A percentile compares a stretch with the other conserved stretches of the same genome.
These are phyloP conservation scores for Coprinopsis strossmayeri DNA, from an alignment of 768 basidiomycete species.

Conservation along the genomic window DNA sequence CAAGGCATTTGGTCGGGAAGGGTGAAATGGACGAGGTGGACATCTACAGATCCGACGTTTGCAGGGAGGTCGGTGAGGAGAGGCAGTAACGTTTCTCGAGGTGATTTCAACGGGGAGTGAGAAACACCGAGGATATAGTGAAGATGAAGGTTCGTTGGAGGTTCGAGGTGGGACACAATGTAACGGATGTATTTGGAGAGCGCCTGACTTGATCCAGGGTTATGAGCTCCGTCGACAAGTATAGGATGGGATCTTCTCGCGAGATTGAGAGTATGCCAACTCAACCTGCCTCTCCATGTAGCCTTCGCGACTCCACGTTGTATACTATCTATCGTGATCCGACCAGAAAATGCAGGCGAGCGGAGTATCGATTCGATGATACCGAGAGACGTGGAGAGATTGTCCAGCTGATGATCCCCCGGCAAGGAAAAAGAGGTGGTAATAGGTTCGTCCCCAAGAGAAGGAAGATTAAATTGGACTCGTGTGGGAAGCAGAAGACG, in stretches of 20 bases:
- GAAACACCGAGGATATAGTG: constrained; percentile 82
- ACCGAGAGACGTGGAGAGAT: constrained; percentile 62
- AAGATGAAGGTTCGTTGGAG: constrained; percentile 28
- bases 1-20: constrained; percentile 93
- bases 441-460: constrained; percentile 36
- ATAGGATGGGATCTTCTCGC: constrained; percentile 26
- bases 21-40: constrained; percentile 53
- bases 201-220: constrained; percentile 30
- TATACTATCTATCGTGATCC: constrained; percentile 48
- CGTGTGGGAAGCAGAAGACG: constrained; percentile 27
- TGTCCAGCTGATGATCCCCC: constrained; percentile 82
- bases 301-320: constrained; percentile 48
- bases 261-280: constrained; percentile 45
- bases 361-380: constrained; percentile 37
- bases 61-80: constrained; percentile 40
- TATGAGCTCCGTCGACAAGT: constrained; percentile 93
- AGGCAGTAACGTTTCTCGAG: constrained; percentile 61
- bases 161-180: constrained; percentile 4
- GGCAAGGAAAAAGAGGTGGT: constrained; percentile 53
- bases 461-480: constrained; percentile 35
- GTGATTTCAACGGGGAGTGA: constrained; percentile 80
- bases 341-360: constrained; percentile 37
- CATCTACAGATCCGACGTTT: constrained; percentile 23
- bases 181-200: constrained; percentile 3
- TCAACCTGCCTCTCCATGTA: constrained; percentile 83